Conservation (phyloP, 192 early-diverging fungal genomes). For the Coemansia sp. region DNA sequence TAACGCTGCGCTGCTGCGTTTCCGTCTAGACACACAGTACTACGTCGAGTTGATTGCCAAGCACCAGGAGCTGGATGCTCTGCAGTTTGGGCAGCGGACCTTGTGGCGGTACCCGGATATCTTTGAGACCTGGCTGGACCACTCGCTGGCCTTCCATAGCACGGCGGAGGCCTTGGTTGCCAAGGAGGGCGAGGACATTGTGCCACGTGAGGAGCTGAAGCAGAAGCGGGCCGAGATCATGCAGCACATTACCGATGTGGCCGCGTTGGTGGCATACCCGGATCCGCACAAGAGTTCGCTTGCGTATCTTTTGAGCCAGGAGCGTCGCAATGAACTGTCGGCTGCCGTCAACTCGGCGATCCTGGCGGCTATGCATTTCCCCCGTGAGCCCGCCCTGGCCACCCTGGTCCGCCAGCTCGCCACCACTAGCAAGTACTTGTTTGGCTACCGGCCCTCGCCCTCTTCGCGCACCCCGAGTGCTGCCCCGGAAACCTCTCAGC, state of each 20-base stretch:
- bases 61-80: slow-evolving; percentile 30
- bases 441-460: slow-evolving; percentile 18
- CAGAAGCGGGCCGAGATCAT: slow-evolving; percentile 26
- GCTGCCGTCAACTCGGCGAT: slow-evolving; percentile 30
- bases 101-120: slow-evolving; percentile 38
- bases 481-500: slow-evolving; percentile 3
- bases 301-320: slow-evolving; percentile 23
- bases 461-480: background rate
- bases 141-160: slow-evolving; percentile 10
- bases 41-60: slow-evolving; percentile 38
- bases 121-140: slow-evolving; percentile 31
- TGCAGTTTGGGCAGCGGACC: slow-evolving; percentile 32
- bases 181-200: slow-evolving; percentile 5
- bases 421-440: slow-evolving; percentile 28
- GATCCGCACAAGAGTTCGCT: slow-evolving; percentile 27
- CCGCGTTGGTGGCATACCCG: slow-evolving; percentile 32
- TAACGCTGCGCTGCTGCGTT: slow-evolving; percentile 33
- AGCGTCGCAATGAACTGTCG: slow-evolving; percentile 26
- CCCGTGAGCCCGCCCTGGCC: slow-evolving; percentile 26
- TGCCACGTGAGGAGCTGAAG: slow-evolving; percentile 31
- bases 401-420: slow-evolving; percentile 37
- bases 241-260: slow-evolving; percentile 41
- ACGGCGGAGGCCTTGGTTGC: background rate
- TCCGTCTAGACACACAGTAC: slow-evolving; percentile 42
- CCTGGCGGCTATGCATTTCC: slow-evolving; percentile 19